Base-by-base conservation (phyloP, 106 monocot genomes). In the Dactylorhiza incarnata region DNA sequence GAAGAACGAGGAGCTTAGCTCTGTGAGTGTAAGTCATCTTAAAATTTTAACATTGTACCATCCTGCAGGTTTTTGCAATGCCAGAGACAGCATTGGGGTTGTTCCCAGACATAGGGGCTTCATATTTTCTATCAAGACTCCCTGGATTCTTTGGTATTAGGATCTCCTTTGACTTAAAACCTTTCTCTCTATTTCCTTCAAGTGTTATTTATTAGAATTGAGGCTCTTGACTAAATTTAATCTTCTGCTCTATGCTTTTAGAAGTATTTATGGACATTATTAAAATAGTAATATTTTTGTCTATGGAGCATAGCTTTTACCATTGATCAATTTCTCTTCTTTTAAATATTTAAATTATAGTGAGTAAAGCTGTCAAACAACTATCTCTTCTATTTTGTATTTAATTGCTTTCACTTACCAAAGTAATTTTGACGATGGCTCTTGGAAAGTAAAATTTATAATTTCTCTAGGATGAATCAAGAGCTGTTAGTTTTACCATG, bases 31-130 rank as follows among this genome's bases (percentile, higher is more conserved):
- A 3, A 45, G 11, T 45, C n/a, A 16, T 69, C 13, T 49, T 49
- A 49, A 49, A 72, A 23, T 49, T 69, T 72, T 72, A 14, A 48
- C 53, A 9, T 72, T 76, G 4, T 17, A 26, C 23, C 55, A 49
- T 70, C 61, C 71, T 93, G 51, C 76, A 97, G 96, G 84, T 97
- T 69, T 97, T 97, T 84, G 93, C 96, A 76, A 97, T 97, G 96
- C 96, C 96, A 74, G 96, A 97, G 83, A 91, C 96, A 78, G 87
- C 87, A 53, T 72, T 97, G 14, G 96, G 96, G 10, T 80, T 91
- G 59, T 91, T 93, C 73, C 96, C 93, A 81, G 93, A 97, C 84
- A 83, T 93, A 81, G 96, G 96, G 79, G 76, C 96, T 68, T 93
- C 96, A 22, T 93, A 89, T 84, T 97, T 97, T 78, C 78, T 97